These are phyloP conservation scores for Globisporangium paroecandrum DNA, from an alignment of 352 stramenopile species.

Conservation along the genomic window DNA sequence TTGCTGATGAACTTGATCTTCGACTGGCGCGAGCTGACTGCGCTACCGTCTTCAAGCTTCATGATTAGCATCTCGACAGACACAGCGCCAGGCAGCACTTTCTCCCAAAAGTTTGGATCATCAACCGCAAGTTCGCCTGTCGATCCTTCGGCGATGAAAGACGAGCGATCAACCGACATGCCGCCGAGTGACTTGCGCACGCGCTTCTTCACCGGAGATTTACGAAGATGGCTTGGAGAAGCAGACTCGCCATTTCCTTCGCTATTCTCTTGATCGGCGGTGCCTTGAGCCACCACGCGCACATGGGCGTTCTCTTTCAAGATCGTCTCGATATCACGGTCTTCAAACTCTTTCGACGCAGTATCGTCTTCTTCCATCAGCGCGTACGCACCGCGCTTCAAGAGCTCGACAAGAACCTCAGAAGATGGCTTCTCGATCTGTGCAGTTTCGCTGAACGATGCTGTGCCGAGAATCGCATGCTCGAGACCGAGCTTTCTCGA, in stretches of 20 bases:
- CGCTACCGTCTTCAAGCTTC: slow-evolving; percentile 85
- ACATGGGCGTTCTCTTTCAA: slow-evolving; percentile 85
- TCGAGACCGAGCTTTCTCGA: slow-evolving; percentile 98
- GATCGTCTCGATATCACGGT: slow-evolving; percentile 96
- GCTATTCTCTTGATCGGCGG: slow-evolving; percentile 28
- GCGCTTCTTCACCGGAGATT: slow-evolving; percentile 43
- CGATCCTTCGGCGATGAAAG: slow-evolving; percentile 90
- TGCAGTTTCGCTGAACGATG: slow-evolving; percentile 88
- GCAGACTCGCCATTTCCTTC: slow-evolving; percentile 17
- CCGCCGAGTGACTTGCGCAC: slow-evolving; percentile 76
- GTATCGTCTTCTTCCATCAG: slow-evolving; percentile 96
- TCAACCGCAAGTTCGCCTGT: slow-evolving; percentile 92
- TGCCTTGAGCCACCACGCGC: slow-evolving; percentile 47
- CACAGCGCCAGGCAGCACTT: slow-evolving; percentile 83
- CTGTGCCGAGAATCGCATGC: slow-evolving; percentile 96
- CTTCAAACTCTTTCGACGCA: slow-evolving; percentile 92
- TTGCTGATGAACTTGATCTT: slow-evolving; percentile 91
- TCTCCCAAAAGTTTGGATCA: slow-evolving; percentile 96
- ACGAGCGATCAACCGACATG: slow-evolving; percentile 84
- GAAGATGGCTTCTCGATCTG: slow-evolving; percentile 83
- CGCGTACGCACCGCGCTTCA: slow-evolving; percentile 98
- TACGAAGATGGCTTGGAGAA: slow-evolving; percentile 23
- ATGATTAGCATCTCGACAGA: slow-evolving; percentile 85
- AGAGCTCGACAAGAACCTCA: slow-evolving; percentile 95
- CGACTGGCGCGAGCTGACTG: slow-evolving; percentile 68